Percentiles rank a stretch among this genome's conserved stretches.
These are phyloP conservation scores for Curvularia eragrostidis DNA, from an alignment of 2,329 filamentous ascomycete species.

Conservation along the genomic window DNA sequence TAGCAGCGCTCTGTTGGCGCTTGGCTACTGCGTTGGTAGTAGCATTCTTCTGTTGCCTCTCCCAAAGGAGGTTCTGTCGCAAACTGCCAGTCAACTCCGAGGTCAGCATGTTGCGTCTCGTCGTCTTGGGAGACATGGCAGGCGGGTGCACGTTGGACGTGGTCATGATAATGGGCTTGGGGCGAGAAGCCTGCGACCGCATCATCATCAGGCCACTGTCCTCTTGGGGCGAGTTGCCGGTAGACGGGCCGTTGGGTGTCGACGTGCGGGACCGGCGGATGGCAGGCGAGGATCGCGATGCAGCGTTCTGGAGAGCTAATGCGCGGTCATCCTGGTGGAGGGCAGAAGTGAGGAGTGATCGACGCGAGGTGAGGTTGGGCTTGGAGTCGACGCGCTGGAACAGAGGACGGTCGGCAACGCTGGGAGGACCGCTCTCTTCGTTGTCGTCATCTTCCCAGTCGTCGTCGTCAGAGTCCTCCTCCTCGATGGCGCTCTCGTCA, in stretches of 20 bases:
- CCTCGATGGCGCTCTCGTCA: conserved; percentile 65
- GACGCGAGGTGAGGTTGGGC: conserved; percentile 81
- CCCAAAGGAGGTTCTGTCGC: conserved; percentile 89
- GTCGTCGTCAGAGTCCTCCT: conserved; percentile 62
- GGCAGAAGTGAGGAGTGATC: conserved; percentile 88
- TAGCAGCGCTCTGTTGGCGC: conserved; percentile 73
- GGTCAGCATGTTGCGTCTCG: conserved; percentile 86
- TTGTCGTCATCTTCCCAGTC: conserved; percentile 68
- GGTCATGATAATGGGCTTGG: conserved; percentile 81
- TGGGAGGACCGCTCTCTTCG: conserved; percentile 81
- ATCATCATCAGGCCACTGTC: conserved; percentile 67
- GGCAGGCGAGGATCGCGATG: conserved; percentile 62
- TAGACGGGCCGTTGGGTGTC: conserved; percentile 72
- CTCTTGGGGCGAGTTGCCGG: conserved; percentile 64
- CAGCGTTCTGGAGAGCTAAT: conserved; percentile 71
- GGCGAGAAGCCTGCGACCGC: conserved; percentile 65
- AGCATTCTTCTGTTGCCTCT: conserved; percentile 91
- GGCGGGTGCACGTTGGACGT: conserved; percentile 73
- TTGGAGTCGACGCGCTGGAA: conserved; percentile 93
- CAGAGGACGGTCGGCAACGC: conserved; percentile 77
- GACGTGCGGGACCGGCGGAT: conserved; percentile 67
- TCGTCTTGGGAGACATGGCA: conserved; percentile 88
- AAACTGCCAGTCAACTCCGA: conserved; percentile 88
- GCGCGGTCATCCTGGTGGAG: conserved; percentile 81
- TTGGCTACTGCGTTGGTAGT: conserved; percentile 89